Base-by-base conservation (phyloP, 495 filamentous ascomycete species). In the Xylaria cubensis region DNA sequence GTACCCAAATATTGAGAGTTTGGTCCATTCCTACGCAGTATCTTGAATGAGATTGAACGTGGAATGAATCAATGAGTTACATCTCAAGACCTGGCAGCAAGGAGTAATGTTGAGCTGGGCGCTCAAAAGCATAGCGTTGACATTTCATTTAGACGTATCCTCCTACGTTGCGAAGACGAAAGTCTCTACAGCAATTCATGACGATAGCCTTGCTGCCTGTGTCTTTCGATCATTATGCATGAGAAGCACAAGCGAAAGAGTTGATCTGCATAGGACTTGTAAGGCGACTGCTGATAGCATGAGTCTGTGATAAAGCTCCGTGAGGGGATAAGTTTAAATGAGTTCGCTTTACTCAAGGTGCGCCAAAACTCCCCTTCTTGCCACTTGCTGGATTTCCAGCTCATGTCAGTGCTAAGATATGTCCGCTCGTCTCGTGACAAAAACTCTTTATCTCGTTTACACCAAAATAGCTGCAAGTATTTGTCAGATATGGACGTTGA, bases 381-480 rank as follows among this genome's bases (percentile, higher is more conserved):
- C 19, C 29, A 44, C 26, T 17, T 24, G 39, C 21, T 29, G 26
- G 39, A 3, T 64, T 10, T n/a, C 2, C 5, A 48, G 19, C 15
- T 65, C n/a, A 65, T 34, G 24, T 32, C n/a, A 65, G 3, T 26
- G 26, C 15, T 15, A 34, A 10, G 63, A 65, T 5, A 65, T 69
- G 65, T 21, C 61, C 41, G 26, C 75, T 75, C 3, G 73, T 75
- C 32, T 77, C 75, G 24, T 75, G 69, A 53, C 74, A 74, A 39
- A 77, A 75, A 41, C 64, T 75, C 53, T 74, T 72, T 63, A 75
- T 75, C 55, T 77, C 75, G 50, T 74, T 66, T 29, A 75, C 62
- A 21, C 75, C 75, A 39, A 77, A 77, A 3, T 53, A 64, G 26
- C 75, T 77, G 24, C 1, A 13, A 19, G 44, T 19, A 0, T 3